Base-by-base conservation (phyloP, 345 rosid genomes). In the Gossypium turneri region DNA sequence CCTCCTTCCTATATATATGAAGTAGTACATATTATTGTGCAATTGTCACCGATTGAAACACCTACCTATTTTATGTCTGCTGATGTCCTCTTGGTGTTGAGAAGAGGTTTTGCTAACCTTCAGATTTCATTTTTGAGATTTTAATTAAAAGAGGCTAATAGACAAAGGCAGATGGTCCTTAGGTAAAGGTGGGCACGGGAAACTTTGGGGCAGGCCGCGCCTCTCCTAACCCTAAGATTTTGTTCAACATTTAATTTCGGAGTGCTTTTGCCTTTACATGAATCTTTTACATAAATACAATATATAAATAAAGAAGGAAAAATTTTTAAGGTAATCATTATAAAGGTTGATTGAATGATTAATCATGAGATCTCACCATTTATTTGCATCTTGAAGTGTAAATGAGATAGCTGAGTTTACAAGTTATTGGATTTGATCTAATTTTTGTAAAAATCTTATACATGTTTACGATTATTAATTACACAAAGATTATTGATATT, bases 121-220 rank as follows among this genome's bases (percentile, higher is more conserved):
- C 7, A 51, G n/a, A n/a, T 51, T 51, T 34, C 41, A 34, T 5
- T 34, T 34, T 34, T 34, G 41, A 34, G 7, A 34, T 34, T 34
- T 34, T 34, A 34, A 34, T 34, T 34, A 34, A 34, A 34, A 34
- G 7, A 44, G 13, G 9, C 4, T 9, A 7, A 45, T 45, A 45
- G 48, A 9, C 48, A 45, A 45, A 45, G 69, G 77, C 86, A 81
- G 82, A 82, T 84, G 86, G 83, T 76, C 34, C 76, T 52, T 77
- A 53, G 59, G 57, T 53, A 53, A 62, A 77, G 72, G 77, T 69
- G 76, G 84, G 89, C 43, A 56, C 60, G 27, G 13, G 22, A 56
- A 56, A 8, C 60, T 56, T 19, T 3, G 55, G 41, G 59, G 79
- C 65, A 13, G 62, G 55, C 73, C 48, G 19, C 17, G 0, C 48